A percentile compares a stretch with the other conserved stretches of the same genome.
Evolutionary conservation across 2,329 filamentous ascomycete species (phyloP).

Genomic region (Purpureocillium lavendulum): DNA sequence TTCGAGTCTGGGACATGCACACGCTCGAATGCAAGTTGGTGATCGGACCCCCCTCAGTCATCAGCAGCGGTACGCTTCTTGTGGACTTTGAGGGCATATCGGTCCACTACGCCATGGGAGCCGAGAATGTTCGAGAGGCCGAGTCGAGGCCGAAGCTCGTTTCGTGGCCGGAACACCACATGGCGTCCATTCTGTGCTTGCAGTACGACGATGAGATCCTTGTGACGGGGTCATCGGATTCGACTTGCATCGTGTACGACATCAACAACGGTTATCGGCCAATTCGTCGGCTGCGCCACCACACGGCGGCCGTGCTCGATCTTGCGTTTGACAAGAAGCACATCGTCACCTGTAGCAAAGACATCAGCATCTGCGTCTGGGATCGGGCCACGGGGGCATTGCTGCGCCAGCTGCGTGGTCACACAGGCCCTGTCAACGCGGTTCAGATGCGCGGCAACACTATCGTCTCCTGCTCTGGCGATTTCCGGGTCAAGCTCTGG

Average conservation of each 20-base stretch:
- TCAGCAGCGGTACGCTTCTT: constrained; percentile 43
- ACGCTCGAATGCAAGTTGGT: constrained; percentile 79
- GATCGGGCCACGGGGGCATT: constrained; percentile 71
- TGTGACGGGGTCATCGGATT: constrained; percentile 90
- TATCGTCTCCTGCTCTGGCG: constrained; percentile 87
- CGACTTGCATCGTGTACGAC: constrained; percentile 85
- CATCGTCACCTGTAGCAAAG: constrained; percentile 96
- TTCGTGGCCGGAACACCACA: constrained; percentile 63
- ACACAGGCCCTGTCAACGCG: constrained; percentile 89
- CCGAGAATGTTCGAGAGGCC: constrained; percentile 37
- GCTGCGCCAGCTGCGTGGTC: constrained; percentile 72
- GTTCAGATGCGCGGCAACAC: constrained; percentile 91
- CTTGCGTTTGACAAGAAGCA: constrained; percentile 86
- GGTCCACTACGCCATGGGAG: constrained; percentile 46
- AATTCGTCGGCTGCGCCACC: constrained; percentile 66
- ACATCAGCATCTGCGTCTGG: constrained; percentile 90
- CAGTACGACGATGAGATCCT: constrained; percentile 91
- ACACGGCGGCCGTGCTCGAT: constrained; percentile 84
- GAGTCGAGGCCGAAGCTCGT: constrained; percentile 44
- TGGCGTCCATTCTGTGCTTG: constrained; percentile 86
- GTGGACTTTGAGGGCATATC: constrained; percentile 41
- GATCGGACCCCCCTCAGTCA: constrained; percentile 68
- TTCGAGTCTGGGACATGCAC: constrained; percentile 91
- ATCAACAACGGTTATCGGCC: constrained; percentile 72
- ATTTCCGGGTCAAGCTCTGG: constrained; percentile 92